Evolutionary conservation across 768 basidiomycete genomes (phyloP).

Genomic region (Amanita exitialis): DNA sequence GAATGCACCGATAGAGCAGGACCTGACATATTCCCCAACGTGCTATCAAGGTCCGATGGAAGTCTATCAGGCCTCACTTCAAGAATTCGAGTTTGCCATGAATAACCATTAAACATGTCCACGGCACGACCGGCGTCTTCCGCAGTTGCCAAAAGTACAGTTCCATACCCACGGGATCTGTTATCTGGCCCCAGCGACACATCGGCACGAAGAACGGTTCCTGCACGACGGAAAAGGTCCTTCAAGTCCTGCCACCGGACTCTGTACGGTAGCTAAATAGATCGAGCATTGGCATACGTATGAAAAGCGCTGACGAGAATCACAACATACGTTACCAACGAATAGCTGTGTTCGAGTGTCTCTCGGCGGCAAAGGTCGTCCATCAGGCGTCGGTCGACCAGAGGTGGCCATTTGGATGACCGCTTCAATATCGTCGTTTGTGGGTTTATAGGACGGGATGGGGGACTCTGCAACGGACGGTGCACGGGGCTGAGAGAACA

Average conservation of each 20-base stretch:
- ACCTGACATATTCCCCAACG: constrained; percentile 11
- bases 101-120: constrained; percentile 93
- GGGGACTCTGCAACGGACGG: constrained; percentile 7
- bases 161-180: constrained; percentile 88
- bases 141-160: constrained; percentile 87
- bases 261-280: constrained; percentile 77
- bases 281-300: constrained; percentile 5
- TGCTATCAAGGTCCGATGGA: constrained; percentile 48
- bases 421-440: constrained; percentile 85
- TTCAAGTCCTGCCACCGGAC: constrained; percentile 99
- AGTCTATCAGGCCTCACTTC: constrained; percentile 89
- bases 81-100: constrained; percentile 90
- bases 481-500: constrained; percentile 1
- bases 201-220: constrained; percentile 76
- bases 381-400: constrained; percentile 40
- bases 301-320: constrained; percentile 3
- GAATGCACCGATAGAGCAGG: constrained; percentile 3
- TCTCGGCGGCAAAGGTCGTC: constrained; percentile 36
- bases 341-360: constrained; percentile 95
- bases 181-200: constrained; percentile 81
- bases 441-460: constrained; percentile 23
- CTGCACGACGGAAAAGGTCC: constrained; percentile 92
- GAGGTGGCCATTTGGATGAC: constrained; percentile 89
- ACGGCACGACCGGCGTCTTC: constrained; percentile 93
- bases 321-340: constrained; percentile 75